Evolutionary conservation across 2,329 filamentous ascomycete species (phyloP).

Genomic region (Penicillium italicum): DNA sequence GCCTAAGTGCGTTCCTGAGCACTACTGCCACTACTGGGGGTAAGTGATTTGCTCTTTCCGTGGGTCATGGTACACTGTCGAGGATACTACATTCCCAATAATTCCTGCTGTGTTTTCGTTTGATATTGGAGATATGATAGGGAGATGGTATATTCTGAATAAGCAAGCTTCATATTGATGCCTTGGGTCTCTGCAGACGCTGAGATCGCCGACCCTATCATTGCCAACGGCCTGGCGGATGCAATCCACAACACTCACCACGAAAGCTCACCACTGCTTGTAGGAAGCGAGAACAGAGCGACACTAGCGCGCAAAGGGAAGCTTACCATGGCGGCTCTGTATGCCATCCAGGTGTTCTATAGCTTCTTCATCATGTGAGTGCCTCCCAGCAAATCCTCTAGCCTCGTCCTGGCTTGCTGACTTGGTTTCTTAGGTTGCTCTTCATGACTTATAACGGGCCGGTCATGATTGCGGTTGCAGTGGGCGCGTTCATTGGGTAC

Average conservation of each 20-base stretch:
- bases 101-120: neutral
- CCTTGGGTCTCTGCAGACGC: constrained; percentile 32
- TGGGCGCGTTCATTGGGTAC: constrained; percentile 88
- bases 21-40: constrained; percentile 26
- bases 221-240: constrained; percentile 23
- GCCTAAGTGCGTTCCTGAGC: constrained; percentile 47
- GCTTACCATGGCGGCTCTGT: constrained; percentile 75
- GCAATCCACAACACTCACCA: constrained; percentile 33
- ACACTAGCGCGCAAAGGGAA: constrained; percentile 65
- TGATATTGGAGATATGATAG: constrained; percentile 1
- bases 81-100: neutral
- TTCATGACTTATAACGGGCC: constrained; percentile 99
- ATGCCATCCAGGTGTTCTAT: constrained; percentile 94
- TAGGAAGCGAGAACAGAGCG: constrained; percentile 66
- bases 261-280: constrained; percentile 66
- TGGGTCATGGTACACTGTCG: neutral
- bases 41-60: constrained; percentile 26
- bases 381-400: neutral
- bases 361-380: constrained; percentile 99
- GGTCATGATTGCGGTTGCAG: constrained; percentile 87
- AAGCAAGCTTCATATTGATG: constrained; percentile 28
- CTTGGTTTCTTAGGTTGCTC: constrained; percentile 64
- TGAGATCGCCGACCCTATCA: constrained; percentile 33
- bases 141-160: constrained; percentile 18
- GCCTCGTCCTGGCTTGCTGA: neutral